These are phyloP conservation scores for Sporothrix schenckii DNA, from an alignment of 2,329 filamentous ascomycete genomes.

Conservation along the genomic window DNA sequence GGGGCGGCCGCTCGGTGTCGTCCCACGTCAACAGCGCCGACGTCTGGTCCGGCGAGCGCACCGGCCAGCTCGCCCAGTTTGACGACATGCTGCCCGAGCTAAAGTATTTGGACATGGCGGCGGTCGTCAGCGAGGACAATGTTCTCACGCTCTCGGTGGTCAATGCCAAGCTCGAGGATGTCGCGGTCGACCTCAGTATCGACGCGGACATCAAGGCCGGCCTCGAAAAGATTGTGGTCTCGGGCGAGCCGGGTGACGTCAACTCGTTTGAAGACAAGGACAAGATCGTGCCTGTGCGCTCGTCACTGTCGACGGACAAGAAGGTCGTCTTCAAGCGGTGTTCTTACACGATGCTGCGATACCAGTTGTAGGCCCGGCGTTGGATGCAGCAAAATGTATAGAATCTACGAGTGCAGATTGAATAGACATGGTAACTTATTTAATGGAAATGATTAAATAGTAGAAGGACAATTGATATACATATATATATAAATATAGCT, in stretches of 20 bases:
- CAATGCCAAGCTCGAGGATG: conserved; percentile 23
- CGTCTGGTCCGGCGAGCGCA: not conserved
- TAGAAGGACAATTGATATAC: too few relatives aligned
- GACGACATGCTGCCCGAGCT: conserved; percentile 17
- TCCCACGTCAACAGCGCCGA: not conserved
- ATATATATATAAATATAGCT: too few relatives aligned
- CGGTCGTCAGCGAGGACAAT: conserved; percentile 11
- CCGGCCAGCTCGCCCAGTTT: conserved; percentile 15
- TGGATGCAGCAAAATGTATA: too few relatives aligned
- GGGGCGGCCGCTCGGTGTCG: conserved; percentile 50
- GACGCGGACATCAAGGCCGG: conserved; percentile 1
- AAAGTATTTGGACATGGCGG: conserved; percentile 19
- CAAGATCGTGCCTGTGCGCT: conserved; percentile 16
- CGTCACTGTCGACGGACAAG: conserved; percentile 11
- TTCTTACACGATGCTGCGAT: conserved; percentile 26
- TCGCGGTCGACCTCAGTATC: conserved; percentile 16
- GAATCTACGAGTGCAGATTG: too few relatives aligned
- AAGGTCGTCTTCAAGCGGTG: conserved; percentile 19
- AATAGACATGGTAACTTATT: too few relatives aligned
- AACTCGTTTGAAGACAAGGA: conserved; percentile 26
- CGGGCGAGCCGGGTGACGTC: conserved; percentile 15
- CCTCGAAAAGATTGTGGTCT: conserved; percentile 19
- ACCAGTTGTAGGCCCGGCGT: not conserved
- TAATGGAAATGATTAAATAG: too few relatives aligned
- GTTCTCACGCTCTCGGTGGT: conserved; percentile 12